These are phyloP conservation scores for Trichoderma sp. DNA, from an alignment of 2,329 filamentous ascomycete species.

Conservation along the genomic window DNA sequence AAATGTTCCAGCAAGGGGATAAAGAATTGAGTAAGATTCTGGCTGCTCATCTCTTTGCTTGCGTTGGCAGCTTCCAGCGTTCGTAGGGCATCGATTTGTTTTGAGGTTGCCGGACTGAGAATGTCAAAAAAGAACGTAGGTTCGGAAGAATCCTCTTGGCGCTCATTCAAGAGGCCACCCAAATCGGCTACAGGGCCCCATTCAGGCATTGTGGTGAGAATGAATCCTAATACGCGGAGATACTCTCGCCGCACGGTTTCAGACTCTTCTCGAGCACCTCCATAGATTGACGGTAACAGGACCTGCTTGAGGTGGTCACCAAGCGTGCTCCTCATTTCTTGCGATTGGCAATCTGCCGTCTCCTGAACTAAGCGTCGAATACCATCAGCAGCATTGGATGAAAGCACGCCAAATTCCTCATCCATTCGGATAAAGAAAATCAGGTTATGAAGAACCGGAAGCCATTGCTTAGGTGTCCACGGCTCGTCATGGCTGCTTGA, in stretches of 20 bases:
- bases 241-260: conserved; percentile 85
- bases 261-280: conserved; percentile 74
- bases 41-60: conserved; percentile 66
- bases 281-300: conserved; percentile 74
- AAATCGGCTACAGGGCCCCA: conserved; percentile 77
- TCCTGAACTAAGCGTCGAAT: conserved; percentile 77
- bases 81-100: conserved; percentile 80
- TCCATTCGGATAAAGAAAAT: conserved; percentile 83
- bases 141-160: conserved; percentile 64
- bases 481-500: conserved; percentile 59
- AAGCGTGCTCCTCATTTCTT: conserved; percentile 48
- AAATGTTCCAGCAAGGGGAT: conserved; percentile 93
- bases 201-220: conserved; percentile 69
- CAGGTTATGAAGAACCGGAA: conserved; percentile 84
- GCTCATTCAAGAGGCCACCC: conserved; percentile 61
- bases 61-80: conserved; percentile 70
- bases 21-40: conserved; percentile 82
- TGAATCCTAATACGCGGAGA: conserved; percentile 73
- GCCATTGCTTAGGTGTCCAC: conserved; percentile 76
- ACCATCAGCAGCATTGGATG: conserved; percentile 76
- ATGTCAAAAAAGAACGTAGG: conserved; percentile 90
- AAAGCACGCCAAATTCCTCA: conserved; percentile 83
- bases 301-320: conserved; percentile 61
- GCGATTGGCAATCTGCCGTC: conserved; percentile 45
- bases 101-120: conserved; percentile 83